Evolutionary conservation across 352 stramenopile genomes (phyloP), one percentile per base, ranked within the genome.

Genomic region (Pythium phragmiticola): DNA sequence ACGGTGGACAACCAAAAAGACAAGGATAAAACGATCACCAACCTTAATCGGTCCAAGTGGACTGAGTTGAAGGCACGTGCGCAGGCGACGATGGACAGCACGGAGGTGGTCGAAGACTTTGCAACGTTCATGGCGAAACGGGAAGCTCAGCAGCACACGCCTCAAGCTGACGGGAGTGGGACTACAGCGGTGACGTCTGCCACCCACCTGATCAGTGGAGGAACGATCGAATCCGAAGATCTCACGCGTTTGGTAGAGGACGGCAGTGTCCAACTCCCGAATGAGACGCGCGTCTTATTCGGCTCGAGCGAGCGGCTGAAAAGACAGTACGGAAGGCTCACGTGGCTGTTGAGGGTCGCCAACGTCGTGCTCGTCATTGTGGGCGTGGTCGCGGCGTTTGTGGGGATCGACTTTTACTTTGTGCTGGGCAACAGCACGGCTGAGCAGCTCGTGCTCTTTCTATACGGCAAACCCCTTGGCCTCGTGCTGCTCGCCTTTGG

Each of bases 21-120:
- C 49, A 93, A 91, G 47, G 60, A 84, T 8, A 76, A 69, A 41
- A 84, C 70, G 4, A 81, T 90, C 60, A 78, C 80, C 54, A 73
- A 68, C 45, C 60, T 90, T 5, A 90, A 87, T 30, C 76, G 78
- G 28, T 63, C 74, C 9, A 90, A 90, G 39, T 90, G 79, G 82
- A 73, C 61, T 7, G 82, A 90, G 59, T 68, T 90, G 0, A 57
- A 84, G 41, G 67, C 75, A n/a, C 73, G 80, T n/a, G 74, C 74
- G 0, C 49, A 76, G 36, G 56, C 41, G 1, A 47, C 42, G 2
- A 37, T 28, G 12, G 37, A 19, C 21, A 42, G 19, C 17, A n/a
- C 39, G 12, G 50, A 37, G 41, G 63, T 73, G 6, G 72, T 84
- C 13, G 77, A 86, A 14, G 76, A 85, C 43, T 90, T 90, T 64